phyloP scores from a whole-genome alignment of 345 rosid species.

The Isatis tinctoria region DNA sequence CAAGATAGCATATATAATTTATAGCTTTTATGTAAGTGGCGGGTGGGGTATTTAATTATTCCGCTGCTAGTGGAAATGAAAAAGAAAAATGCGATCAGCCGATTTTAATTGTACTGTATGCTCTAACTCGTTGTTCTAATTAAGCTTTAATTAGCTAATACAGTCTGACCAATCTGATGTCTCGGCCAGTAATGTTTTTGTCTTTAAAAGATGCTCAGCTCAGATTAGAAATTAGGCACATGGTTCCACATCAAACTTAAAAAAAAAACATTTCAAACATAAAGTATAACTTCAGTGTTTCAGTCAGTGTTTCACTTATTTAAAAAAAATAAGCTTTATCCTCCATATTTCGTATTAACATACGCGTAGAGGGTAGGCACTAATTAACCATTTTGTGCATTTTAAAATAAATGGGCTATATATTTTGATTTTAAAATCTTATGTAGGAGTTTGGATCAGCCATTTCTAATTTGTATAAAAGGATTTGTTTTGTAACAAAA shows the following conservation, averaged over 20 bases:
- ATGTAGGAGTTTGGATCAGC: neutral
- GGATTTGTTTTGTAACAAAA: neutral
- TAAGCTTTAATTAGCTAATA: conserved; percentile 18
- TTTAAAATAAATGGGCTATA: neutral
- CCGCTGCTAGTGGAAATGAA: conserved; percentile 19
- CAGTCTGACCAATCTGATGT: conserved; percentile 19
- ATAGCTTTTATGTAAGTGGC: conserved; percentile 2
- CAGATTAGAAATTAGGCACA: conserved; percentile 13
- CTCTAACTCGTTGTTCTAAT: neutral
- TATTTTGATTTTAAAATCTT: neutral
- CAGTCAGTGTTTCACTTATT: too few species aligned
- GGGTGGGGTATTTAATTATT: conserved; percentile 9
- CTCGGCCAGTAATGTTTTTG: neutral
- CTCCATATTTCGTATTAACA: neutral
- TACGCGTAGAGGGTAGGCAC: neutral
- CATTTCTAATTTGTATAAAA: neutral
- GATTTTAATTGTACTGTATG: neutral
- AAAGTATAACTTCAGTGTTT: neutral
- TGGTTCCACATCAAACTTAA: neutral
- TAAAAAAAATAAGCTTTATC: neutral
- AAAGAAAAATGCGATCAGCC: neutral
- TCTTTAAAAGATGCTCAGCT: neutral
- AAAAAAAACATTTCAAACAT: neutral
- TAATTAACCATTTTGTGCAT: neutral
- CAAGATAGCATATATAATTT: neutral